phyloP scores from a whole-genome alignment of 352 stramenopile genomes.

The Hyaloperonospora brassicae region DNA sequence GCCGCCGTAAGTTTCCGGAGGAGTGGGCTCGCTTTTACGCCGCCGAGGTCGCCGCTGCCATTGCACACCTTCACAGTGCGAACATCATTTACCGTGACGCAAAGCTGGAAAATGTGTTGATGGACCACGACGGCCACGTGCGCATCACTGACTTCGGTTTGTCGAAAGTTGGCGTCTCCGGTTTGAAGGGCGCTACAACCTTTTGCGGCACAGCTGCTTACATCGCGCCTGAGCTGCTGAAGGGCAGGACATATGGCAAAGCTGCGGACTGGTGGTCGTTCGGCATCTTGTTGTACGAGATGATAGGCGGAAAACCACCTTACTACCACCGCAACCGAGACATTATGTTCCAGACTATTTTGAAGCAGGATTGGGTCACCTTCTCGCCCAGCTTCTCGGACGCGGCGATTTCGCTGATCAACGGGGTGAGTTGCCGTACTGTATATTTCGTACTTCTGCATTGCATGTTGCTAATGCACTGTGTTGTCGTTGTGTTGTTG shows the following conservation, averaged over 20 bases:
- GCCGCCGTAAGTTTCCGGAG: conserved; percentile 85
- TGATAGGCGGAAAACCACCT: conserved; percentile 89
- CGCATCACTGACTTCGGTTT: conserved; percentile 93
- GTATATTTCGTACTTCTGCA: conserved; percentile 1
- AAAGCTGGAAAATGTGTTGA: conserved; percentile 93
- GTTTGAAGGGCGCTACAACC: conserved; percentile 80
- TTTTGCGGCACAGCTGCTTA: conserved; percentile 92
- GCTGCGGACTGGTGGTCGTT: conserved; percentile 94
- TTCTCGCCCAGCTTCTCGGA: conserved; percentile 93
- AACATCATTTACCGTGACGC: conserved; percentile 95
- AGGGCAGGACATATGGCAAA: conserved; percentile 85
- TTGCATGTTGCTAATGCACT: conserved; percentile 15
- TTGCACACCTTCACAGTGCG: conserved; percentile 88
- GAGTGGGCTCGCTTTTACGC: conserved; percentile 89
- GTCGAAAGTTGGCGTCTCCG: conserved; percentile 87
- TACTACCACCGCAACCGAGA: conserved; percentile 89
- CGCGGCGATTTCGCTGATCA: conserved; percentile 85
- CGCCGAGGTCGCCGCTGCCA: conserved; percentile 89
- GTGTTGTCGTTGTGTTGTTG: conserved; percentile 9
- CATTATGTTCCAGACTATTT: conserved; percentile 89
- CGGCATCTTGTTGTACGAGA: conserved; percentile 92
- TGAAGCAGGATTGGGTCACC: conserved; percentile 89
- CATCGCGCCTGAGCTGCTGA: conserved; percentile 88
- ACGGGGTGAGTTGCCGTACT: conserved; percentile 62
- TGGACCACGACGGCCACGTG: conserved; percentile 91